Conservation (phyloP, 352 stramenopile genomes). For the Globisporangium canariense region DNA sequence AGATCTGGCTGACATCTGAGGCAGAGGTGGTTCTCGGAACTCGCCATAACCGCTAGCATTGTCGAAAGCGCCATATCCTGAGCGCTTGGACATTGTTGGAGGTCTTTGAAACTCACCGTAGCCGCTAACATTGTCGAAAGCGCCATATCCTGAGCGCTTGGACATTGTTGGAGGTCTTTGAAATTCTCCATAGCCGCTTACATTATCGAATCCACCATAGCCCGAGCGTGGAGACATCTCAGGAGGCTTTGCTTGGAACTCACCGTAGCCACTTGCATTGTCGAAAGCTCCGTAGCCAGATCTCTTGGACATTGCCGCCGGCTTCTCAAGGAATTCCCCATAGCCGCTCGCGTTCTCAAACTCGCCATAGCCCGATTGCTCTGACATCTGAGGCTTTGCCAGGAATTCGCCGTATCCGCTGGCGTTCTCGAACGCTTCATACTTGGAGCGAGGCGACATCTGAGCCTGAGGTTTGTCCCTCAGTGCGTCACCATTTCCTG, state of each 20-base stretch:
- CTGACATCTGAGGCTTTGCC: conserved; percentile 2
- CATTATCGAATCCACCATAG: conserved; percentile 32
- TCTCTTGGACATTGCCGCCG: conserved; percentile 2
- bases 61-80: conserved; percentile 36
- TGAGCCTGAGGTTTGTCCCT: not conserved
- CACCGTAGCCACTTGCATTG: conserved; percentile 32
- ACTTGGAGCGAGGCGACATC: conserved; percentile 13
- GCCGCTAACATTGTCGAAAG: conserved; percentile 31
- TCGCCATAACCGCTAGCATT: conserved; percentile 35
- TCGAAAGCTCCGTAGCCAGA: conserved; percentile 38
- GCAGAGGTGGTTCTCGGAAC: conserved; percentile 9
- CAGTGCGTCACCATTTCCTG: not conserved
- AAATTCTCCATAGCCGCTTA: conserved; percentile 35
- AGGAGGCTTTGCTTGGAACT: conserved; percentile 14
- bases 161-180: conserved; percentile 11
- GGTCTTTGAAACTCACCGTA: conserved; percentile 28
- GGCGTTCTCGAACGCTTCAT: conserved; percentile 27
- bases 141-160: conserved; percentile 27
- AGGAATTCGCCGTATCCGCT: conserved; percentile 30
- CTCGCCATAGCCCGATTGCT: conserved; percentile 15
- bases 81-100: conserved; percentile 13
- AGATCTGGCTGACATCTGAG: conserved; percentile 14
- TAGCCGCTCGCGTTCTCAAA: conserved; percentile 41
- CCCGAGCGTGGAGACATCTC: conserved; percentile 18
- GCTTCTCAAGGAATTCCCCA: conserved; percentile 19